Conservation (phyloP, 2,329 filamentous ascomycete species). For the Aspergillus fumigatiaffinis region DNA sequence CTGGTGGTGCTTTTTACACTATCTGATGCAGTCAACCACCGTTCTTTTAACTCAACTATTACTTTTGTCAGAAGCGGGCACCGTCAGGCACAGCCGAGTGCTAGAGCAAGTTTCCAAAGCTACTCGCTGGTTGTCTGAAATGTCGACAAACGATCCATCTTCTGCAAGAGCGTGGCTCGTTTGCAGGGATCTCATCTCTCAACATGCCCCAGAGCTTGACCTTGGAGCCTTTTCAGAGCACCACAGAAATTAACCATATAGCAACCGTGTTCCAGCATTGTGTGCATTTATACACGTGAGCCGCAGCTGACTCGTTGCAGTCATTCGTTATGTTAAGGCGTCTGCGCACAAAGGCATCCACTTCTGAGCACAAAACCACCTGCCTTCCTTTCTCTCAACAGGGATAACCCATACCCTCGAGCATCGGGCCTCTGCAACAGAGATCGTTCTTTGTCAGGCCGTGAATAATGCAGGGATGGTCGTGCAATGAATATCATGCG, state of each 20-base stretch:
- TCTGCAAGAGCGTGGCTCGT: slow-evolving; percentile 33
- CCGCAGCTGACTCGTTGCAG: background rate
- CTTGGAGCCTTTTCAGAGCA: background rate
- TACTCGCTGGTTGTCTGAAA: slow-evolving; percentile 32
- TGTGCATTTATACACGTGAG: background rate
- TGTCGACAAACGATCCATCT: slow-evolving; percentile 31
- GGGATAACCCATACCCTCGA: background rate
- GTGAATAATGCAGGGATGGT: no score
- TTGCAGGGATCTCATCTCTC: slow-evolving; percentile 24
- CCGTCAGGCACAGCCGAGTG: slow-evolving; percentile 24
- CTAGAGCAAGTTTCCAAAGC: slow-evolving; percentile 31
- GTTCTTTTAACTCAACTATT: slow-evolving; percentile 37
- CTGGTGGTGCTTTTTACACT: slow-evolving; percentile 42
- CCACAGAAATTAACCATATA: background rate
- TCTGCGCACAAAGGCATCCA: background rate
- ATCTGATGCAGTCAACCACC: slow-evolving; percentile 37
- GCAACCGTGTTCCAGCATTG: background rate
- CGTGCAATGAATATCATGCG: background rate
- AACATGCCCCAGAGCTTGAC: slow-evolving; percentile 14
- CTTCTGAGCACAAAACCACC: background rate
- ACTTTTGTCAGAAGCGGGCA: slow-evolving; percentile 28
- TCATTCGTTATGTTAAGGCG: background rate
- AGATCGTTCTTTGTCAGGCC: no score
- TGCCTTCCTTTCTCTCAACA: background rate
- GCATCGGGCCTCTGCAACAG: no score